These are phyloP conservation scores for Ganoderma multipileum DNA, from an alignment of 1,284 basidiomycete genomes.

Conservation along the genomic window DNA sequence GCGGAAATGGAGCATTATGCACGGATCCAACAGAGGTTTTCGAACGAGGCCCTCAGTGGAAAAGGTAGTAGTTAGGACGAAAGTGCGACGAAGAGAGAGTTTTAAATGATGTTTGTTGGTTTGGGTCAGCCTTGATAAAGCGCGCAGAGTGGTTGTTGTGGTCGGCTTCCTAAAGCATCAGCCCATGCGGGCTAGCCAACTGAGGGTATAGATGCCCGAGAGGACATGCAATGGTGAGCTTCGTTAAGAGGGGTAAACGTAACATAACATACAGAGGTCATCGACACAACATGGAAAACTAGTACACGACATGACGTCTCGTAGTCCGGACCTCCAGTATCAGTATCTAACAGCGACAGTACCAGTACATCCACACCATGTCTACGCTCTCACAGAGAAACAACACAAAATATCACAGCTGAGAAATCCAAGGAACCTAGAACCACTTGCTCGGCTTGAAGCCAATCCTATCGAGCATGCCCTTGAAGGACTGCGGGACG, in stretches of 20 bases:
- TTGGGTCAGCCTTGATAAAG: too few relatives aligned
- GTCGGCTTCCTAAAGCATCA: too few relatives aligned
- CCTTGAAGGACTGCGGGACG: slow-evolving; percentile 58
- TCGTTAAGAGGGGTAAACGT: slow-evolving; percentile 15
- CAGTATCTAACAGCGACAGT: slow-evolving; percentile 13
- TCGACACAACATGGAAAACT: neutral
- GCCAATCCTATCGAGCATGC: slow-evolving; percentile 61
- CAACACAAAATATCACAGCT: neutral
- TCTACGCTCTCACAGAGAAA: neutral
- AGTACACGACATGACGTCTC: slow-evolving; percentile 4
- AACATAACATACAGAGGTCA: slow-evolving; percentile 18
- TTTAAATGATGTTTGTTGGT: neutral
- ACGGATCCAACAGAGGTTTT: slow-evolving; percentile 77
- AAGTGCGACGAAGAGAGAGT: neutral
- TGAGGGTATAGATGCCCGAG: neutral
- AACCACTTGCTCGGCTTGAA: slow-evolving; percentile 62
- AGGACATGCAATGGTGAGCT: neutral
- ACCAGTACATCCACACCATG: slow-evolving; percentile 12
- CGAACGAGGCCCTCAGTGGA: slow-evolving; percentile 37
- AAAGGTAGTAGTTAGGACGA: neutral
- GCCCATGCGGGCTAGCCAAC: neutral
- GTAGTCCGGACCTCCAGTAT: slow-evolving; percentile 14
- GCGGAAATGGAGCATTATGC: slow-evolving; percentile 92
- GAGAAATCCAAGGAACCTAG: slow-evolving; percentile 32
- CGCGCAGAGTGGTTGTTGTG: too few relatives aligned